Conservation (phyloP, 352 stramenopile species). For the Globisporangium middletonii region DNA sequence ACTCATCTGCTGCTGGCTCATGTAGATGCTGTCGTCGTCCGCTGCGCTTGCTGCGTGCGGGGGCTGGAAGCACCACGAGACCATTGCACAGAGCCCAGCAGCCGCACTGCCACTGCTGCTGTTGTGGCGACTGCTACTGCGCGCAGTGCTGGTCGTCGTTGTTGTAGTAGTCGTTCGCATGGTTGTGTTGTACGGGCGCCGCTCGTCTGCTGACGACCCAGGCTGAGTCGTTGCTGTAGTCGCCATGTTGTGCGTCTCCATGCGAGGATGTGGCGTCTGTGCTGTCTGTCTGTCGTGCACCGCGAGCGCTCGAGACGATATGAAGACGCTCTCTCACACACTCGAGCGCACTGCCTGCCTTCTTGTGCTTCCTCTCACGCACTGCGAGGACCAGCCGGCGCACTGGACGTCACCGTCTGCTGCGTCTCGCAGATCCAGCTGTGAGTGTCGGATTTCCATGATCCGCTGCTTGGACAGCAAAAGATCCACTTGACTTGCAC, state of each 20-base stretch:
- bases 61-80: slow-evolving; percentile 61
- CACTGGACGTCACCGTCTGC: neutral
- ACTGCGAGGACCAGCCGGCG: neutral
- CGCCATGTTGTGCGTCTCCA: too few species aligned
- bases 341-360: too few species aligned
- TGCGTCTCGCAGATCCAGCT: neutral
- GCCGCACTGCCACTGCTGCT: slow-evolving; percentile 12
- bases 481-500: too few species aligned
- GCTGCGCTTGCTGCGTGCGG: slow-evolving; percentile 14
- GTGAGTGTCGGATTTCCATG: too few species aligned
- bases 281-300: too few species aligned
- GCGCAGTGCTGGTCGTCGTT: neutral
- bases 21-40: slow-evolving; percentile 33
- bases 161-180: neutral
- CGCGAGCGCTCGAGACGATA: too few species aligned
- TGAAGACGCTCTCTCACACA: too few species aligned
- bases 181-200: too few species aligned
- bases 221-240: too few species aligned
- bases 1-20: slow-evolving; percentile 24
- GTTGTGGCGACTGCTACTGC: neutral
- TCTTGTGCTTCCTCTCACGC: neutral
- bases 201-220: too few species aligned
- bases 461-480: too few species aligned
- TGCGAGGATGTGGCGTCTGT: too few species aligned
- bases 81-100: slow-evolving; percentile 32